A percentile compares a stretch with the other conserved stretches of the same genome.
These are phyloP conservation scores for Aureobasidium sp. DNA, from an alignment of 2,329 filamentous ascomycete genomes.

Conservation along the genomic window DNA sequence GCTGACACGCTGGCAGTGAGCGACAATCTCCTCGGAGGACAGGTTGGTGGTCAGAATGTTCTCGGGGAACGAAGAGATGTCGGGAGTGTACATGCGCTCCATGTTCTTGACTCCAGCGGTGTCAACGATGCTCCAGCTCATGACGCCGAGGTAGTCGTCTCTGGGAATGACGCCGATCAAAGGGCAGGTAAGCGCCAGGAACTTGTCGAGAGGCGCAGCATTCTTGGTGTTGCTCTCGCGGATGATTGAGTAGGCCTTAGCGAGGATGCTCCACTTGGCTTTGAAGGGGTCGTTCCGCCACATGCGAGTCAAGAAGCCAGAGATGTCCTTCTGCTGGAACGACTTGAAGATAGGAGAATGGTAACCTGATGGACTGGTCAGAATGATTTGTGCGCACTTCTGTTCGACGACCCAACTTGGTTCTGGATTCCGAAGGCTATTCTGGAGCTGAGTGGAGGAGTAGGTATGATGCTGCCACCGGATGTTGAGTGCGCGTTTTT, in stretches of 20 bases:
- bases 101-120: constrained; percentile 22
- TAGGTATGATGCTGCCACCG: constrained; percentile 14
- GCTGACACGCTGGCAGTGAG: constrained; percentile 22
- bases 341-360: constrained; percentile 13
- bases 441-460: constrained; percentile 29
- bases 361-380: background rate
- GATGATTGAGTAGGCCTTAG: constrained; percentile 48
- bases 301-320: constrained; percentile 40
- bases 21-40: constrained; percentile 30
- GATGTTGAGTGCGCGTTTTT: background rate
- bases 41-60: constrained; percentile 22
- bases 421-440: constrained; percentile 31
- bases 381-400: background rate
- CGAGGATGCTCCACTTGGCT: constrained; percentile 45
- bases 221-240: constrained; percentile 43
- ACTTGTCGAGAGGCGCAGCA: constrained; percentile 40
- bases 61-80: constrained; percentile 16
- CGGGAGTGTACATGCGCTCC: constrained; percentile 17
- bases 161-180: constrained; percentile 41
- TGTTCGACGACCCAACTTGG: constrained; percentile 18
- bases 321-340: constrained; percentile 43
- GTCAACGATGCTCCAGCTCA: constrained; percentile 39
- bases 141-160: constrained; percentile 36
- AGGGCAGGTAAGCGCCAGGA: constrained; percentile 39
- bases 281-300: constrained; percentile 46